Evolutionary conservation across 2,329 filamentous ascomycete species (phyloP).

Genomic region (Cladosporium austrohemisphaericum): DNA sequence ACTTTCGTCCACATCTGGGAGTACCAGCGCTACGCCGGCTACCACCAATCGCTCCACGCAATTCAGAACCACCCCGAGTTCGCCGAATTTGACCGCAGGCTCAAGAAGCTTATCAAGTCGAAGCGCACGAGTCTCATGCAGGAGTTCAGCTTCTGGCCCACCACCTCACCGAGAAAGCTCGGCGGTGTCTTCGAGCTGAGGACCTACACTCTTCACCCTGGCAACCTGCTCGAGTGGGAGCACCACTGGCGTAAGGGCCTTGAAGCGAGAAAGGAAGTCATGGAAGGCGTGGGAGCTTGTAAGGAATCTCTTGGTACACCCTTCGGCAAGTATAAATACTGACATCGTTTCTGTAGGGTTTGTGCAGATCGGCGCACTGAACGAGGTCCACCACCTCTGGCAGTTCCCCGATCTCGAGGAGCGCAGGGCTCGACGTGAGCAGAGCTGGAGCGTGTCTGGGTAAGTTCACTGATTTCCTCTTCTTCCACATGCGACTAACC

Average conservation of each 20-base stretch:
- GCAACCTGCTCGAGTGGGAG: slow-evolving; percentile 97
- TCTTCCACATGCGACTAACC: background rate
- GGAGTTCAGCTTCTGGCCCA: slow-evolving; percentile 99
- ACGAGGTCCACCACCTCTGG: slow-evolving; percentile 97
- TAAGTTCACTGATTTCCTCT: slow-evolving; percentile 2
- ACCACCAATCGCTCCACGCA: slow-evolving; percentile 83
- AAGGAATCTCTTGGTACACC: background rate
- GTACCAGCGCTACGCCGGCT: slow-evolving; percentile 94
- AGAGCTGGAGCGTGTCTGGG: slow-evolving; percentile 87
- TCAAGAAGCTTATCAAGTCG: slow-evolving; percentile 76
- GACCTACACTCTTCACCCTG: slow-evolving; percentile 93
- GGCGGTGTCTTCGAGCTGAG: slow-evolving; percentile 94
- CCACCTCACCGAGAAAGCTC: slow-evolving; percentile 80
- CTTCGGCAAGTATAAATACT: background rate
- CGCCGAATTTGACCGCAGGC: slow-evolving; percentile 74
- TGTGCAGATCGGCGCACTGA: slow-evolving; percentile 94
- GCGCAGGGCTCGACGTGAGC: slow-evolving; percentile 80
- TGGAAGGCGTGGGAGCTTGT: slow-evolving; percentile 65
- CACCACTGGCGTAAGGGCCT: slow-evolving; percentile 94
- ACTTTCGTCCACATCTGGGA: slow-evolving; percentile 99
- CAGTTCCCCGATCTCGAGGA: slow-evolving; percentile 97
- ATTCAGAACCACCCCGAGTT: slow-evolving; percentile 83
- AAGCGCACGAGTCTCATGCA: slow-evolving; percentile 96
- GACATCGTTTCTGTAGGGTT: slow-evolving; percentile 78
- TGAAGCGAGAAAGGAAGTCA: slow-evolving; percentile 86